Percentiles rank a stretch among this genome's conserved stretches.
Conservation (phyloP, 305 asterid genomes). For the Petunia hybrid region DNA sequence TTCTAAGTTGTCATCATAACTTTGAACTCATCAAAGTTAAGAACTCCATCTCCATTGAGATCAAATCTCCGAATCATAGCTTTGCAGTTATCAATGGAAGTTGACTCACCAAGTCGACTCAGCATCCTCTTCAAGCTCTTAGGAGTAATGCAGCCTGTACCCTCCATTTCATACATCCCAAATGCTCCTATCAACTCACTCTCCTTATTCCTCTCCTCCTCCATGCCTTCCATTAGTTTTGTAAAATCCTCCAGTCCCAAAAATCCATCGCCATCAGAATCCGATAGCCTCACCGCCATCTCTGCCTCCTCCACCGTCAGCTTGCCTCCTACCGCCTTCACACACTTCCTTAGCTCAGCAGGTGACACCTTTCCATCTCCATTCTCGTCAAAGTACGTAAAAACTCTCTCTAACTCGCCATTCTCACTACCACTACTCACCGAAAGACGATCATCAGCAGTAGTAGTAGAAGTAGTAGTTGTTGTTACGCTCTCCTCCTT, state of each 20-base stretch:
- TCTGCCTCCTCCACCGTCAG: constrained; percentile 56
- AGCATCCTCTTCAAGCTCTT: constrained; percentile 59
- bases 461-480: neutral
- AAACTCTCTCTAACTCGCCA: constrained; percentile 51
- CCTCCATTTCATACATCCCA: constrained; percentile 67
- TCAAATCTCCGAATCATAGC: constrained; percentile 63
- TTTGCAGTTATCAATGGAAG: constrained; percentile 55
- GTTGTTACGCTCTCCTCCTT: neutral
- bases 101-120: constrained; percentile 56
- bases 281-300: constrained; percentile 51
- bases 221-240: constrained; percentile 49
- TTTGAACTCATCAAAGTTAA: constrained; percentile 62
- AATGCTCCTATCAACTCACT: constrained; percentile 55
- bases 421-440: constrained; percentile 32
- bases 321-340: constrained; percentile 56
- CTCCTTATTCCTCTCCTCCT: constrained; percentile 33
- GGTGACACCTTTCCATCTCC: constrained; percentile 60
- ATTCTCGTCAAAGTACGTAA: constrained; percentile 52
- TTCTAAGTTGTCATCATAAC: constrained; percentile 55
- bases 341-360: constrained; percentile 50
- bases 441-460: neutral
- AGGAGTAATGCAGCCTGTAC: constrained; percentile 62
- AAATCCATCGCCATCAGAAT: constrained; percentile 41
- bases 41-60: constrained; percentile 72
- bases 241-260: constrained; percentile 55